phyloP scores from a whole-genome alignment of 192 early-diverging fungal species.

The Coemansia javaensis region DNA sequence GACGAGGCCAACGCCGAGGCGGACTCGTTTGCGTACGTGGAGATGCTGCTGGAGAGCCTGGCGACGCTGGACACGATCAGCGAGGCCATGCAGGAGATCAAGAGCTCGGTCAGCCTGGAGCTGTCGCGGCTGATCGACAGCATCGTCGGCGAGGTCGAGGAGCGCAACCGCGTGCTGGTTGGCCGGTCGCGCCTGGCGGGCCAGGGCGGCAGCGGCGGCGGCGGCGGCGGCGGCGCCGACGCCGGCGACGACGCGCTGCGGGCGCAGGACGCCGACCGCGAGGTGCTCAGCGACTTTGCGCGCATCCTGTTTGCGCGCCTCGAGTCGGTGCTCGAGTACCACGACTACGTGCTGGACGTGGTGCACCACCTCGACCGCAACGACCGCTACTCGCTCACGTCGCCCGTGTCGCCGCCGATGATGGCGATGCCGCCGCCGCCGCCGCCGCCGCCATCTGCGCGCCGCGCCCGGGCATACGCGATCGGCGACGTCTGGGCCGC shows the following conservation, averaged over 20 bases:
- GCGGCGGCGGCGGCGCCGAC: too few species aligned
- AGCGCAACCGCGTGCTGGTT: conserved; percentile 55
- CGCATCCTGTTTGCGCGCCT: conserved; percentile 74
- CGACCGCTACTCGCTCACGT: conserved; percentile 33
- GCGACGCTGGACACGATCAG: conserved; percentile 48
- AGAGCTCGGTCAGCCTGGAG: conserved; percentile 65
- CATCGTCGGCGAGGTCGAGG: conserved; percentile 67
- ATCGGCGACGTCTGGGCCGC: conserved; percentile 49
- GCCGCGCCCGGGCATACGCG: conserved; percentile 22
- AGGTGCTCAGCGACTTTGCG: conserved; percentile 68
- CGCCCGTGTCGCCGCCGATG: conserved; percentile 2
- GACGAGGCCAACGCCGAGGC: conserved; percentile 67
- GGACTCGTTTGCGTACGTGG: conserved; percentile 72
- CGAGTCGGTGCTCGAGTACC: conserved; percentile 69
- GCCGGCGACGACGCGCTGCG: conserved; percentile 23
- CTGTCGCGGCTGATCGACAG: conserved; percentile 68
- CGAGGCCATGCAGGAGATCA: conserved; percentile 56
- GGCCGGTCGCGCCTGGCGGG: conserved; percentile 26
- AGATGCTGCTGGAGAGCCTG: conserved; percentile 70
- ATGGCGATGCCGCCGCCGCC: neutral
- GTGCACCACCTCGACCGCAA: conserved; percentile 50
- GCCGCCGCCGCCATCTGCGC: neutral
- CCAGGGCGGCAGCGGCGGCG: too few species aligned
- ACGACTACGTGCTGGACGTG: conserved; percentile 64
- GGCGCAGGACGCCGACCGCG: conserved; percentile 57